Base-by-base conservation (phyloP, 2,329 filamentous ascomycete genomes). In the Amesomyces nigricolor region DNA sequence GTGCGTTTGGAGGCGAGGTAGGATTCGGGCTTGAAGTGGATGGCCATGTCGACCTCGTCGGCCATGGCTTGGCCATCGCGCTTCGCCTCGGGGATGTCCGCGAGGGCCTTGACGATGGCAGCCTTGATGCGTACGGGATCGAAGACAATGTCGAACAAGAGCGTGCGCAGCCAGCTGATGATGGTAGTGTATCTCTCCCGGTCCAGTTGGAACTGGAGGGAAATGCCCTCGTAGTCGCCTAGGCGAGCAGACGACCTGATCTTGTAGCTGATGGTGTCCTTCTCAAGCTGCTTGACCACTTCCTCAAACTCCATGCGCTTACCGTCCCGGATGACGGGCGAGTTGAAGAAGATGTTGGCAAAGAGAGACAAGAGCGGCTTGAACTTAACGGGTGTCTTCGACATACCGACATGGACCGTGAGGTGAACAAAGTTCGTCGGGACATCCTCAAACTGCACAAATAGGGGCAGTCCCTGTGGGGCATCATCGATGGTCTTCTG, bases 381-480 rank as follows among this genome's bases (percentile, higher is more conserved):
- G 57, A 92, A 79, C 60, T 91, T 82, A n/a, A 87, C 79, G 0
- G 91, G 89, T 1, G 96, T 77, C 32, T 82, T 76, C 2, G 84
- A 80, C 0, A 91, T 95, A 51, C 89, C 89, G 48, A 97, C 76
- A 54, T 94, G 83, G 19, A 97, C 72, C 47, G 83, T 86, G 56
- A 97, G 80, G 63, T 92, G 87, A 6, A 95, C 90, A 69, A 99
- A 99, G 67, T 90, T 95, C 57, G 89, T 95, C 2, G 87, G 86
- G 13, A 97, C 91, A 66, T 96, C 86, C 71, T 99, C 94, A 62
- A 95, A 99, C 71, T 99, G 92, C n/a, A 99, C 79, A 71, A 96
- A 99, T 2, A 97, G 75, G 0, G 90, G 87, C n/a, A 85, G 68
- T 6, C 74, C 76, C 16, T 74, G 62, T 38, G 80, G 77, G 40